phyloP scores from a whole-genome alignment of 2,329 filamentous ascomycete genomes.

The Calonectria leucothoes region DNA sequence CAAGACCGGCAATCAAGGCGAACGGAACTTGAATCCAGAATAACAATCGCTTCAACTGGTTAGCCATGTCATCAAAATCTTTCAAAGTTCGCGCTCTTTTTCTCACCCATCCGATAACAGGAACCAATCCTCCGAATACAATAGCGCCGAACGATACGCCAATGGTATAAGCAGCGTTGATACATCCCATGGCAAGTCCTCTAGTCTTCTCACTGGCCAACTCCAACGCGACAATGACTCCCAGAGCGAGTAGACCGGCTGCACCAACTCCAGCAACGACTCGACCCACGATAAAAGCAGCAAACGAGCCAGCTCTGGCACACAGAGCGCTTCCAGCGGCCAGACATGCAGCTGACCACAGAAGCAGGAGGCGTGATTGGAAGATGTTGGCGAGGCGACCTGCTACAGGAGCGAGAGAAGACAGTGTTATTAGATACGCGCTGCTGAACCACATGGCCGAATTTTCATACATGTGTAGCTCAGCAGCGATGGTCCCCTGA shows the following conservation, averaged over 20 bases:
- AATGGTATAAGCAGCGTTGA: conserved; percentile 79
- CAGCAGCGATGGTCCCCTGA: conserved; percentile 80
- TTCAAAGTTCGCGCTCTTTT: not conserved
- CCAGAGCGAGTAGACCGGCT: conserved; percentile 78
- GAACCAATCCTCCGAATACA: conserved; percentile 73
- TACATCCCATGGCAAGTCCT: conserved; percentile 78
- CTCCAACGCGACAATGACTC: conserved; percentile 82
- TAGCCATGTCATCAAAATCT: not conserved
- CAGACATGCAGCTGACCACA: conserved; percentile 69
- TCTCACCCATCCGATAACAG: conserved; percentile 76
- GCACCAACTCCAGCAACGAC: conserved; percentile 76
- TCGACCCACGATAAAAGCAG: conserved; percentile 75
- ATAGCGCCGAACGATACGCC: conserved; percentile 80
- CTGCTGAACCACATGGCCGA: conserved; percentile 86
- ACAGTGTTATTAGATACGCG: conserved; percentile 75
- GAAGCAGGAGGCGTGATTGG: conserved; percentile 73
- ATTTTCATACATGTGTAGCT: conserved; percentile 78
- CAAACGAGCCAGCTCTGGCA: conserved; percentile 68
- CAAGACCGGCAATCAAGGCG: conserved; percentile 68
- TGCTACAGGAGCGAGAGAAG: conserved; percentile 73
- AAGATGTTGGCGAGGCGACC: conserved; percentile 82
- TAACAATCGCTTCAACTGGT: conserved; percentile 67
- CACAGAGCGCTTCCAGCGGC: conserved; percentile 74
- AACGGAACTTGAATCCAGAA: conserved; percentile 80
- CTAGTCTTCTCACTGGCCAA: conserved; percentile 74